Evolutionary conservation across 257 asterid species (phyloP).

Genomic region (Lycium barbarum): DNA sequence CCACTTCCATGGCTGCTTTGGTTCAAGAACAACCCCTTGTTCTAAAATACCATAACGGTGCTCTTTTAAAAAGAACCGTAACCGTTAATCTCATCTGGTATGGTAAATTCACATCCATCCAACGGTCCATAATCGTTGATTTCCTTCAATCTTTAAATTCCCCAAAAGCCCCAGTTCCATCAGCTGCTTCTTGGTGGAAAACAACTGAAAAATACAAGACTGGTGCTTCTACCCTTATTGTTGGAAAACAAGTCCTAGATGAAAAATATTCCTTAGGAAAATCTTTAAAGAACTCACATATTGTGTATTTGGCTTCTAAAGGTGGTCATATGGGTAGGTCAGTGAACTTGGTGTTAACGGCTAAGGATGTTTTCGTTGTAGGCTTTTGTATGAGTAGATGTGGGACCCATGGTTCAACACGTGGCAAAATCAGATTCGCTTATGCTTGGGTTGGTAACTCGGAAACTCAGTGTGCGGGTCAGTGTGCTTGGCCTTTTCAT

Average conservation of each 20-base stretch:
- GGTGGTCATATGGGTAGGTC: slow-evolving; percentile 57
- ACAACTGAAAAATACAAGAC: slow-evolving; percentile 51
- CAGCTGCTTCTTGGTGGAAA: slow-evolving; percentile 66
- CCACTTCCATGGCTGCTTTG: slow-evolving; percentile 49
- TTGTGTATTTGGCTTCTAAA: slow-evolving; percentile 60
- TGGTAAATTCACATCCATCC: slow-evolving; percentile 63
- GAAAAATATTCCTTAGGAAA: slow-evolving; percentile 65
- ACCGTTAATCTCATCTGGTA: slow-evolving; percentile 69
- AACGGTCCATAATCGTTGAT: slow-evolving; percentile 65
- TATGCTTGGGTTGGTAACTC: slow-evolving; percentile 91
- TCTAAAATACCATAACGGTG: slow-evolving; percentile 66
- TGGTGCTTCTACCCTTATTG: slow-evolving; percentile 48
- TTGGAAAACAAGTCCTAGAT: slow-evolving; percentile 64
- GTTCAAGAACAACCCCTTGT: slow-evolving; percentile 62
- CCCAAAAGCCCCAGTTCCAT: slow-evolving; percentile 38
- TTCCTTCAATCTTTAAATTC: slow-evolving; percentile 60
- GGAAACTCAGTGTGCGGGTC: slow-evolving; percentile 70
- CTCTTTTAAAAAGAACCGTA: slow-evolving; percentile 58
- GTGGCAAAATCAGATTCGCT: slow-evolving; percentile 57
- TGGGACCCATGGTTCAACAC: slow-evolving; percentile 72
- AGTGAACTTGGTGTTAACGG: slow-evolving; percentile 74
- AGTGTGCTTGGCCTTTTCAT: slow-evolving; percentile 93
- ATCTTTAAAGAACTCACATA: slow-evolving; percentile 49
- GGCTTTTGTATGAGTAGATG: slow-evolving; percentile 78
- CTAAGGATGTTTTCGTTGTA: slow-evolving; percentile 67